These are phyloP conservation scores for Populus hybrid DNA, from an alignment of 441 rosid species.

Conservation along the genomic window DNA sequence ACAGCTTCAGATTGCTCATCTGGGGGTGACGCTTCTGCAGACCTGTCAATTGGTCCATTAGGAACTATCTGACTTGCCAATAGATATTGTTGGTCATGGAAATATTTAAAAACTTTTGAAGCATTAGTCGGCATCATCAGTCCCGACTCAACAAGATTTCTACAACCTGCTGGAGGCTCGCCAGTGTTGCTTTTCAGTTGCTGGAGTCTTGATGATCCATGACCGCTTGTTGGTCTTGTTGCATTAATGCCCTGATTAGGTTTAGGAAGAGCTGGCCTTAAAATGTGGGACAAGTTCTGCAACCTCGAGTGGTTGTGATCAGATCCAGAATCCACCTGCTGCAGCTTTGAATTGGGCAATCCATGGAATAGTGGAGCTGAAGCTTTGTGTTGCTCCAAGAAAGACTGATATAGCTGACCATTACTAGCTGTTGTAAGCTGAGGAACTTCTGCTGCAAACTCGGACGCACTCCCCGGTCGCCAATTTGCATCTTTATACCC, in stretches of 20 bases:
- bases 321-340: slow-evolving; percentile 3
- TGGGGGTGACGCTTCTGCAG: slow-evolving; percentile 24
- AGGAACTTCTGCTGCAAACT: slow-evolving; percentile 4
- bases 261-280: slow-evolving; percentile 9
- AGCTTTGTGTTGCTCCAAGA: neutral
- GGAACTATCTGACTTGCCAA: neutral
- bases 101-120: neutral
- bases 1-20: slow-evolving; percentile 55
- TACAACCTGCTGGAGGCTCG: neutral
- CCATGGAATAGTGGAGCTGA: neutral
- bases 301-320: neutral
- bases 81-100: slow-evolving; percentile 3
- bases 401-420: neutral
- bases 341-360: neutral
- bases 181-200: slow-evolving; percentile 7
- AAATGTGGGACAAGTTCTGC: slow-evolving; percentile 19
- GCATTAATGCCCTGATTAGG: neutral
- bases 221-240: slow-evolving; percentile 1
- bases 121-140: neutral
- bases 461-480: neutral
- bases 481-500: slow-evolving; percentile 2
- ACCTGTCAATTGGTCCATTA: neutral
- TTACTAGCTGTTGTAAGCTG: neutral
- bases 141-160: neutral
- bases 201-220: slow-evolving; percentile 2